Conservation (phyloP, 1,284 basidiomycete species). For the Phellinidium pouzarii region DNA sequence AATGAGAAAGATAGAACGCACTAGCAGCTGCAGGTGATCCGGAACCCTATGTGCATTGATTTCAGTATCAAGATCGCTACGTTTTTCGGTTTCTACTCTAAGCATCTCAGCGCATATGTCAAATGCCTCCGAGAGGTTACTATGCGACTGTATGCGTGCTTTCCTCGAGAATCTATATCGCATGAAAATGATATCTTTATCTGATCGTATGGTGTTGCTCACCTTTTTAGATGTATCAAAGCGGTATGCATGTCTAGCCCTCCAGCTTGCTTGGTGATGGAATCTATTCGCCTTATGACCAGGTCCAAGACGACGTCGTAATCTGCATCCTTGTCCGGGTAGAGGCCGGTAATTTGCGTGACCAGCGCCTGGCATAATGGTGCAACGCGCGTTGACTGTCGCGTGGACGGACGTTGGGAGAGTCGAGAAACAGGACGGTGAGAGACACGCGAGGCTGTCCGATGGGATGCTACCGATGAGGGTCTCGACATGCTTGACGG, state of each 20-base stretch:
- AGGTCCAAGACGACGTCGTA: slow-evolving; percentile 48
- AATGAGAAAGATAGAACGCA: slow-evolving; percentile 29
- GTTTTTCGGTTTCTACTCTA: slow-evolving; percentile 39
- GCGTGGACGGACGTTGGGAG: slow-evolving; percentile 37
- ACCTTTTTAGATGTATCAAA: slow-evolving; percentile 56
- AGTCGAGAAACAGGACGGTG: slow-evolving; percentile 38
- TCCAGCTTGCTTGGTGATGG: slow-evolving; percentile 45
- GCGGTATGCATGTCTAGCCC: slow-evolving; percentile 49
- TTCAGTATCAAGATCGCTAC: slow-evolving; percentile 55
- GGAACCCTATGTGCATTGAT: slow-evolving; percentile 54
- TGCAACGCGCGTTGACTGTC: slow-evolving; percentile 42
- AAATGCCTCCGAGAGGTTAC: slow-evolving; percentile 53
- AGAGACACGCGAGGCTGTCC: slow-evolving; percentile 48
- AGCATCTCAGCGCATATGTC: slow-evolving; percentile 43
- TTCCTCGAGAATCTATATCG: slow-evolving; percentile 50
- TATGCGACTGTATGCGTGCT: slow-evolving; percentile 58
- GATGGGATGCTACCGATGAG: slow-evolving; percentile 34
- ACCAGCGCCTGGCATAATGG: slow-evolving; percentile 52
- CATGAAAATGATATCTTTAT: slow-evolving; percentile 8
- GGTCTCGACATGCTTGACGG: slow-evolving; percentile 27
- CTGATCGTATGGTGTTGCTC: slow-evolving; percentile 20
- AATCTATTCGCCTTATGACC: slow-evolving; percentile 42
- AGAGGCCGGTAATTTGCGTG: slow-evolving; percentile 40
- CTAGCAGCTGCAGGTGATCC: slow-evolving; percentile 64
- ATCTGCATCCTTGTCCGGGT: slow-evolving; percentile 31